These are phyloP conservation scores for Candida frijolesensis DNA, from an alignment of 1,139 yeast genomes.

Conservation along the genomic window DNA sequence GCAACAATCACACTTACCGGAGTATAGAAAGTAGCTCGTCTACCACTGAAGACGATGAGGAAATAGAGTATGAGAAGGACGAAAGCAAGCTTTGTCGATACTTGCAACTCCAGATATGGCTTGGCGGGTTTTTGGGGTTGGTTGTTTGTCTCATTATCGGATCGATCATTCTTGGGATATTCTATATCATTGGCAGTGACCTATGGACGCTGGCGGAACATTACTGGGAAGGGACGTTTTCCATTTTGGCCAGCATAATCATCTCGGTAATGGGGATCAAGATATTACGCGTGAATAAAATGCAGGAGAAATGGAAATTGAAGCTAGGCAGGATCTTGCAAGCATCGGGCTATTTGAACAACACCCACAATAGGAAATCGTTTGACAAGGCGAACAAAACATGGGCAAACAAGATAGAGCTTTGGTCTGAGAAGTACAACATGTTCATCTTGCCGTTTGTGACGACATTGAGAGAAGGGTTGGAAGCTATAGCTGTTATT, in stretches of 20 bases:
- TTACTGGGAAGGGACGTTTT: conserved; percentile 90
- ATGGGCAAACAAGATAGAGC: conserved; percentile 11
- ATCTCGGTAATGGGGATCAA: conserved; percentile 91
- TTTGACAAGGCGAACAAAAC: conserved; percentile 22
- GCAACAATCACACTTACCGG: conserved; percentile 6
- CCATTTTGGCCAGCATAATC: conserved; percentile 69
- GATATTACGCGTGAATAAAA: conserved; percentile 76
- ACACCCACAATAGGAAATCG: conserved; percentile 29
- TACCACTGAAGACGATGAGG: neutral
- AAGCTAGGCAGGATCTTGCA: conserved; percentile 31
- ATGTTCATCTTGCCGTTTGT: conserved; percentile 45
- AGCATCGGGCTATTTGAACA: conserved; percentile 11
- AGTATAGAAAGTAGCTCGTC: conserved; percentile 17
- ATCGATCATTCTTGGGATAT: conserved; percentile 69
- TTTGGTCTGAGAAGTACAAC: conserved; percentile 35
- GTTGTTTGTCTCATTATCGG: conserved; percentile 78
- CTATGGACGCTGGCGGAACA: conserved; percentile 84
- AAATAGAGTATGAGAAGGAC: neutral
- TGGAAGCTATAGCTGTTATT: conserved; percentile 50
- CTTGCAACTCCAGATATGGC: conserved; percentile 67
- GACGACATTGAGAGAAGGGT: conserved; percentile 49
- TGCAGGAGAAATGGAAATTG: conserved; percentile 54
- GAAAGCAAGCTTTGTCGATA: conserved; percentile 1
- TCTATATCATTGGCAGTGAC: conserved; percentile 77
- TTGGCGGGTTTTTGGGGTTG: conserved; percentile 75